Conservation (phyloP, 2,329 filamentous ascomycete species). For the Tolypocladium tundrense region DNA sequence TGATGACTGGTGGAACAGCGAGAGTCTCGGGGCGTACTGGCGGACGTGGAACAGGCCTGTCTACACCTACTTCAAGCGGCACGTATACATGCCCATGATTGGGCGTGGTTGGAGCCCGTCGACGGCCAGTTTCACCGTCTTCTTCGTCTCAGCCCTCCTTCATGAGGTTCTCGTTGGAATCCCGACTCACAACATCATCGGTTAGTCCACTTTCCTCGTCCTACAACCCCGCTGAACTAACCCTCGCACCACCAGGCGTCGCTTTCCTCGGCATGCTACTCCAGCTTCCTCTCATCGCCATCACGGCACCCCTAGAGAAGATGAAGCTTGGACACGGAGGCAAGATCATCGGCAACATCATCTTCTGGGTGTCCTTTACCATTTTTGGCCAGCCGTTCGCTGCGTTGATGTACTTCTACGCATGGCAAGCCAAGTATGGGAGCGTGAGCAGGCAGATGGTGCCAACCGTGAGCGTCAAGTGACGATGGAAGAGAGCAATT, state of each 20-base stretch:
- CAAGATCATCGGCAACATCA: slow-evolving; percentile 77
- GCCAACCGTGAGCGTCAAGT: not conserved
- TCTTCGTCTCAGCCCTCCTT: slow-evolving; percentile 76
- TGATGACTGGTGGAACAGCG: slow-evolving; percentile 95
- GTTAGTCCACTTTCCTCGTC: slow-evolving; percentile 31
- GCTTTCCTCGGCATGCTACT: slow-evolving; percentile 91
- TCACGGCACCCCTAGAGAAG: slow-evolving; percentile 72
- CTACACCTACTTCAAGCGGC: slow-evolving; percentile 90
- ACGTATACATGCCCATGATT: slow-evolving; percentile 82
- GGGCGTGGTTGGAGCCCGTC: slow-evolving; percentile 68
- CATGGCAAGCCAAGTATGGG: slow-evolving; percentile 97
- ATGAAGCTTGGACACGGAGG: slow-evolving; percentile 61
- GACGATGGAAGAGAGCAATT: not conserved
- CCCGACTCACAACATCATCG: slow-evolving; percentile 87
- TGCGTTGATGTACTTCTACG: slow-evolving; percentile 90
- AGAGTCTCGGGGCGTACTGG: slow-evolving; percentile 82
- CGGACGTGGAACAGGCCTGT: slow-evolving; percentile 97
- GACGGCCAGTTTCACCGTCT: slow-evolving; percentile 69
- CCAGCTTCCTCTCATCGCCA: slow-evolving; percentile 76
- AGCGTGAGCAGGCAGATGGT: slow-evolving; percentile 49
- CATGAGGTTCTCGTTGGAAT: slow-evolving; percentile 91
- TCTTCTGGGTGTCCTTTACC: slow-evolving; percentile 96
- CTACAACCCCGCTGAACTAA: slow-evolving; percentile 3
- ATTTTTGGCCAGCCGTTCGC: slow-evolving; percentile 90
- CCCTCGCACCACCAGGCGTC: slow-evolving; percentile 48